Evolutionary conservation across 2,329 filamentous ascomycete genomes (phyloP).

Genomic region (Fusarium musae): DNA sequence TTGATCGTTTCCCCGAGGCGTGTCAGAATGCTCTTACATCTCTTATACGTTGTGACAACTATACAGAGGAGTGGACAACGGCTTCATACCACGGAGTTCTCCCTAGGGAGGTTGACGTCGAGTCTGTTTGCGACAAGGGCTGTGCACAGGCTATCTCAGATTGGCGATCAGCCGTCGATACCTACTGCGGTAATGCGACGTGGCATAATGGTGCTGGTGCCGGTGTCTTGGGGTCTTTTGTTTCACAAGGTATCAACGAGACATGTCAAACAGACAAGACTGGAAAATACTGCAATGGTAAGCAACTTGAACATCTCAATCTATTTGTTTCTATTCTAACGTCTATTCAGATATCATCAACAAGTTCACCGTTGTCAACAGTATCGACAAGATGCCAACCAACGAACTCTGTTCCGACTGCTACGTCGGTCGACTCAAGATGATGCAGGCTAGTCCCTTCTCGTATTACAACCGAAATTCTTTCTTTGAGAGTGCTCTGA

Average conservation of each 20-base stretch:
- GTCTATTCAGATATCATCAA: too few relatives aligned
- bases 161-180: background rate
- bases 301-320: too few relatives aligned
- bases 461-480: background rate
- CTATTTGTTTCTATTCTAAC: too few relatives aligned
- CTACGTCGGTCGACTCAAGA: conserved; percentile 18
- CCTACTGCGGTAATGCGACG: background rate
- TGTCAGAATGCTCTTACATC: conserved; percentile 16
- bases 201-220: conserved; percentile 5
- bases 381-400: conserved; percentile 12
- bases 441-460: conserved; percentile 26
- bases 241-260: conserved; percentile 19
- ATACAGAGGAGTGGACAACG: background rate
- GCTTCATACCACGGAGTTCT: background rate
- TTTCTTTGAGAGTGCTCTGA: conserved; percentile 18
- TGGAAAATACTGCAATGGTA: conserved; percentile 28
- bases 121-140: background rate
- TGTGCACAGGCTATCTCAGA: background rate
- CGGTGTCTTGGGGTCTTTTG: background rate
- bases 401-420: conserved; percentile 23
- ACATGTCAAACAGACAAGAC: conserved; percentile 15
- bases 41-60: conserved; percentile 5
- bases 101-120: background rate
- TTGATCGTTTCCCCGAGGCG: background rate
- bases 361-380: too few relatives aligned